A percentile compares a stretch with the other conserved stretches of the same genome.
Conservation (phyloP, 176 grass and related monocot genomes). For the Poa annua region DNA sequence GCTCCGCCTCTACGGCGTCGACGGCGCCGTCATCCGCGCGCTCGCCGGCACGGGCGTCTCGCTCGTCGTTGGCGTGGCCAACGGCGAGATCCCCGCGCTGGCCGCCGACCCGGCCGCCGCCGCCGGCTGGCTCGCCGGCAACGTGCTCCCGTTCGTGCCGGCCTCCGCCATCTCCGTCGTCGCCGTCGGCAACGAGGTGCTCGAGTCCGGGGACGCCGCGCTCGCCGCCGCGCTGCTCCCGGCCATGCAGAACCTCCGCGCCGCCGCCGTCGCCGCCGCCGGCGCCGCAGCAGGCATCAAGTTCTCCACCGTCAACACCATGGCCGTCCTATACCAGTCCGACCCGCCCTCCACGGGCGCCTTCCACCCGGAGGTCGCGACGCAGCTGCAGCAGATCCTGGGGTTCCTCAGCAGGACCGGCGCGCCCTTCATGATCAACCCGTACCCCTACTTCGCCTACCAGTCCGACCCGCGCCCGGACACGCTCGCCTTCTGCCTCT, state of each 20-base stretch:
- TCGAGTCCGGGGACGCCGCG: constrained; percentile 76
- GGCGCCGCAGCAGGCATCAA: constrained; percentile 40
- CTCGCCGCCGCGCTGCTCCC: constrained; percentile 77
- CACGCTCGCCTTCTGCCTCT: constrained; percentile 93
- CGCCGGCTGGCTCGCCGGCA: constrained; percentile 65
- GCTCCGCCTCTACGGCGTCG: constrained; percentile 81
- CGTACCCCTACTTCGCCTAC: constrained; percentile 98
- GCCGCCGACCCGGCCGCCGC: constrained; percentile 79
- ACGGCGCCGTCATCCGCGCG: constrained; percentile 69
- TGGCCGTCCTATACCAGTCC: constrained; percentile 86
- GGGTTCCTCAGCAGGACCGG: constrained; percentile 69
- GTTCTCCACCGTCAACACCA: constrained; percentile 93
- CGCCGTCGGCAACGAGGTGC: constrained; percentile 86
- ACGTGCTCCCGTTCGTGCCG: constrained; percentile 78
- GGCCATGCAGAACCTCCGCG: constrained; percentile 84
- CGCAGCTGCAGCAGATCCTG: constrained; percentile 68
- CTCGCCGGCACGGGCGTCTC: constrained; percentile 72
- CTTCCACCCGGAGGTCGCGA: constrained; percentile 65
- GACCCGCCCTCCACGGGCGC: constrained; percentile 86
- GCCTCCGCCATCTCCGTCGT: constrained; percentile 59
- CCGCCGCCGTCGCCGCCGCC: constrained; percentile 50
- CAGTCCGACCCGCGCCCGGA: constrained; percentile 76
- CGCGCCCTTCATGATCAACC: constrained; percentile 94
- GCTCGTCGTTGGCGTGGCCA: constrained; percentile 73
- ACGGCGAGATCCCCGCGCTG: constrained; percentile 89